phyloP scores from a whole-genome alignment of 352 stramenopile genomes.

The Pythium pyrilobum region DNA sequence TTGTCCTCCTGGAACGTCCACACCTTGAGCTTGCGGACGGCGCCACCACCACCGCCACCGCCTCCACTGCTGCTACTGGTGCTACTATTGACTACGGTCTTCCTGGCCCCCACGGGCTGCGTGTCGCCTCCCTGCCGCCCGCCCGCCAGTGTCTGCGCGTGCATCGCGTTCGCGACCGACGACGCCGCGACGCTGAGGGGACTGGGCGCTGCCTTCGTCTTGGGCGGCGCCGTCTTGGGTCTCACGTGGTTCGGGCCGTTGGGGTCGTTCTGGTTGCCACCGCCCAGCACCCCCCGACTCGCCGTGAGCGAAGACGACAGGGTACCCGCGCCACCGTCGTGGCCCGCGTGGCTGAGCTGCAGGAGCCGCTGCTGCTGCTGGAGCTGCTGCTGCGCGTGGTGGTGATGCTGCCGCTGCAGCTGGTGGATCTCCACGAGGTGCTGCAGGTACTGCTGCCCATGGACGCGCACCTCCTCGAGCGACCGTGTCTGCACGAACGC shows the following conservation, averaged over 20 bases:
- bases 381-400: conserved; percentile 1
- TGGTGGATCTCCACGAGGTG: conserved; percentile 53
- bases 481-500: conserved; percentile 64
- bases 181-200: conserved; percentile 10
- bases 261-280: conserved; percentile 30
- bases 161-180: conserved; percentile 17
- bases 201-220: not conserved
- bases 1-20: conserved; percentile 86
- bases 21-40: conserved; percentile 19
- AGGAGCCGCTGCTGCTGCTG: conserved; percentile 13
- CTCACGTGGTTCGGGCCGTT: conserved; percentile 21
- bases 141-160: conserved; percentile 2
- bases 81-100: not conserved
- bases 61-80: too few relatives aligned
- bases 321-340: not conserved
- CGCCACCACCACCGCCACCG: not conserved
- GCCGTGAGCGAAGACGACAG: not conserved
- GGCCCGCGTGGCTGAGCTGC: conserved; percentile 8
- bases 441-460: conserved; percentile 71
- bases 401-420: conserved; percentile 11
- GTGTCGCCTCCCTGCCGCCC: not conserved
- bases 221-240: not conserved
- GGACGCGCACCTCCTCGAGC: conserved; percentile 56
- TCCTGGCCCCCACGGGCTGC: not conserved
- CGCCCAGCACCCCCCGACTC: conserved; percentile 1